Conservation (phyloP, 2,329 filamentous ascomycete genomes). For the Alternaria arbusti region DNA sequence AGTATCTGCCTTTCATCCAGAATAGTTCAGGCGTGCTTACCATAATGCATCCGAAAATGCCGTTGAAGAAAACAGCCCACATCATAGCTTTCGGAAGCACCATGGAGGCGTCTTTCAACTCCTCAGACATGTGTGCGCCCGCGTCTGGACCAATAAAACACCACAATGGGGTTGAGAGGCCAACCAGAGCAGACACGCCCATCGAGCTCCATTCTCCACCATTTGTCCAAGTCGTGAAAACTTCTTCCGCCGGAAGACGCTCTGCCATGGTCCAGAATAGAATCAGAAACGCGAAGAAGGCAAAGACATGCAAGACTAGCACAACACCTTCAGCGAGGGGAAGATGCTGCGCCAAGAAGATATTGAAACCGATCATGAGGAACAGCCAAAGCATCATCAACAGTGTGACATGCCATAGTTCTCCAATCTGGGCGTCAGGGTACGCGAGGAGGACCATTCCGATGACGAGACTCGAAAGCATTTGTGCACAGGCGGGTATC, state of each 20-base stretch:
- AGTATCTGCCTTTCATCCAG: neutral
- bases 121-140: slow-evolving; percentile 46
- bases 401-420: slow-evolving; percentile 35
- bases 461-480: slow-evolving; percentile 24
- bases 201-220: slow-evolving; percentile 50
- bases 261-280: slow-evolving; percentile 35
- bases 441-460: slow-evolving; percentile 47
- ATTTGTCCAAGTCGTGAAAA: slow-evolving; percentile 56
- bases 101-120: slow-evolving; percentile 38
- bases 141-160: slow-evolving; percentile 47
- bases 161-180: slow-evolving; percentile 42
- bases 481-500: slow-evolving; percentile 35
- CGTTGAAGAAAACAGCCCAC: slow-evolving; percentile 45
- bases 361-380: slow-evolving; percentile 49
- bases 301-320: slow-evolving; percentile 55
- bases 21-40: neutral
- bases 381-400: slow-evolving; percentile 49
- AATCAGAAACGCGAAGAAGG: slow-evolving; percentile 58
- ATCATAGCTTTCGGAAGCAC: slow-evolving; percentile 49
- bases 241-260: slow-evolving; percentile 43
- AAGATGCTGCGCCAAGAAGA: slow-evolving; percentile 50
- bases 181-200: slow-evolving; percentile 52
- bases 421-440: slow-evolving; percentile 50
- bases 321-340: slow-evolving; percentile 55
- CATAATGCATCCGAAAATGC: slow-evolving; percentile 46